These are phyloP conservation scores for Periconia sp. DNA, from an alignment of 2,329 filamentous ascomycete genomes.

Conservation along the genomic window DNA sequence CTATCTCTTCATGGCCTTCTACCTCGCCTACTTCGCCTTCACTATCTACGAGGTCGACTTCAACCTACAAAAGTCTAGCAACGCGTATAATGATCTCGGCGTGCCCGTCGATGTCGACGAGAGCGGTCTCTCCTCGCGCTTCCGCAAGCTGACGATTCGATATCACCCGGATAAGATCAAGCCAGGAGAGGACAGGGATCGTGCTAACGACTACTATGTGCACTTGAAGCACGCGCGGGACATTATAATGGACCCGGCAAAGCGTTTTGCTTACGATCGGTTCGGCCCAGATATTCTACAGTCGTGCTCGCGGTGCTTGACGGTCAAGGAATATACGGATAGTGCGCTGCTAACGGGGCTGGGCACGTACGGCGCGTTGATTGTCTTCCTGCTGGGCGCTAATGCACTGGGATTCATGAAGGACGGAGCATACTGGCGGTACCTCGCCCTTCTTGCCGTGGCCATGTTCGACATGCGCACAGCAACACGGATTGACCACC, in stretches of 20 bases:
- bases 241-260: conserved; percentile 80
- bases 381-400: conserved; percentile 35
- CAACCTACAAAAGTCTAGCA: conserved; percentile 71
- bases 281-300: conserved; percentile 73
- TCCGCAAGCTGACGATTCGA: conserved; percentile 69
- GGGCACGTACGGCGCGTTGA: conserved; percentile 35
- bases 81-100: conserved; percentile 81
- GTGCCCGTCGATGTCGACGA: conserved; percentile 74
- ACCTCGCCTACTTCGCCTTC: conserved; percentile 84
- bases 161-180: conserved; percentile 84
- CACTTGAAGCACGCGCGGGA: conserved; percentile 84
- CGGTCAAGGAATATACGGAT: conserved; percentile 74
- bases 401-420: conserved; percentile 43
- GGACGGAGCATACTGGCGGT: conserved; percentile 53
- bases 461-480: conserved; percentile 64
- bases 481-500: conserved; percentile 59
- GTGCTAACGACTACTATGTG: conserved; percentile 68
- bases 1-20: conserved; percentile 81
- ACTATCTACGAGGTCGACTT: conserved; percentile 92
- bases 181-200: conserved; percentile 30
- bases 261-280: conserved; percentile 80
- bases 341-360: conserved; percentile 59
- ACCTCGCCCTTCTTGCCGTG: conserved; percentile 59
- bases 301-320: conserved; percentile 62
- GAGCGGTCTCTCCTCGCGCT: conserved; percentile 79